Evolutionary conservation across 2,329 filamentous ascomycete species (phyloP).

Genomic region (Aspergillus floridensis): DNA sequence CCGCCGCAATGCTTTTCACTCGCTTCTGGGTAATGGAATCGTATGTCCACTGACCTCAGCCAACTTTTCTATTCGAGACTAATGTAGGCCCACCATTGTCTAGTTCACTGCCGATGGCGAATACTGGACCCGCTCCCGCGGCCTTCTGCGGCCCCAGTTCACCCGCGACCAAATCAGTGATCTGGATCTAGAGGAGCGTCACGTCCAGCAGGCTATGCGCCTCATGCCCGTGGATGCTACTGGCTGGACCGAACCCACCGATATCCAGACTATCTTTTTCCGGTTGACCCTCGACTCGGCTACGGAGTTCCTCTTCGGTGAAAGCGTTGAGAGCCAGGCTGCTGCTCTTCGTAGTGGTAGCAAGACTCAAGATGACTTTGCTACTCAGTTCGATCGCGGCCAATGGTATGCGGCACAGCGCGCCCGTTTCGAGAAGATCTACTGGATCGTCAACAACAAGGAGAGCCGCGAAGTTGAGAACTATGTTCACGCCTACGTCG

Average conservation of each 20-base stretch:
- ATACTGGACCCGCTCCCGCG: conserved; percentile 74
- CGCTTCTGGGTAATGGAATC: conserved; percentile 47
- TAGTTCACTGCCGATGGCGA: conserved; percentile 68
- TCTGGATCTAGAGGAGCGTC: conserved; percentile 74
- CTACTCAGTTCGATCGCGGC: conserved; percentile 34
- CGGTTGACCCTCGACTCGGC: conserved; percentile 80
- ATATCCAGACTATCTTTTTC: conserved; percentile 77
- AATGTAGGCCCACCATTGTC: neutral
- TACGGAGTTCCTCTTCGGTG: conserved; percentile 81
- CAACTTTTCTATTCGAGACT: neutral
- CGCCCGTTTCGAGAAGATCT: conserved; percentile 20
- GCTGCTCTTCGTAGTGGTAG: conserved; percentile 28
- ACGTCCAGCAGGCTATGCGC: conserved; percentile 70
- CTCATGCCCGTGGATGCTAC: conserved; percentile 58
- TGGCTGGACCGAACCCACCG: conserved; percentile 53
- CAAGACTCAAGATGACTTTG: conserved; percentile 44
- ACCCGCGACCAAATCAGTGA: conserved; percentile 80
- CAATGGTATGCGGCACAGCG: conserved; percentile 31
- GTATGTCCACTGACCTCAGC: conserved; percentile 22
- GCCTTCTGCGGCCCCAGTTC: conserved; percentile 82
- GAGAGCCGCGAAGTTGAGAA: conserved; percentile 14
- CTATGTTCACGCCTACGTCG: conserved; percentile 22
- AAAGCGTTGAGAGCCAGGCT: conserved; percentile 61
- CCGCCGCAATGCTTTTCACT: conserved; percentile 60
- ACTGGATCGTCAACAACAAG: conserved; percentile 23